Evolutionary conservation across 441 rosid genomes (phyloP), one percentile per base, ranked within the genome.

Genomic region (Capsella rubella): DNA sequence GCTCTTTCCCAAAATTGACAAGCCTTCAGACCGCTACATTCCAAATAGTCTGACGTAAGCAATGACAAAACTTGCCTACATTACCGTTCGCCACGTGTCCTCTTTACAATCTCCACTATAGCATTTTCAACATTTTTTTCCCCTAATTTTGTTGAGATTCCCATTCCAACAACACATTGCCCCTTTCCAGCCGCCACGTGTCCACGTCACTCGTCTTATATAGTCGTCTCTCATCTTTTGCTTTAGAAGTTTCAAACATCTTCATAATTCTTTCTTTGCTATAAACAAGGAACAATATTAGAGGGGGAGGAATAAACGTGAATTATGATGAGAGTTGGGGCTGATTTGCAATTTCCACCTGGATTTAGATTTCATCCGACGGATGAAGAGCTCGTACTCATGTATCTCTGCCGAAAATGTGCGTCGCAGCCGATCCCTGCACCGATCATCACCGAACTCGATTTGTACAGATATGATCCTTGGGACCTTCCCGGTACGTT

Each of bases 331-430:
- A 63, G 81, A 31, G 71, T 81, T 13, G 85, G 80, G 40, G 78
- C 81, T 15, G 81, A 64, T 42, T 15, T 91, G 49, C 79, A 71
- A 46, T 74, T 91, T 39, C 98, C 96, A 4, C 90, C 97, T 1
- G 95, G 97, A 2, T 94, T 91, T 84, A 71, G 98, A 27, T 93
- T 91, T 82, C 98, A 91, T 77, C 98, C 97, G 5, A 91, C 97
- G 12, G 95, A 91, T 8, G 95, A 93, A 72, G 97, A 91, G 90
- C 90, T 91, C n/a, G 96, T 91, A 13, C 79, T 56, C 73, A 90
- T 91, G 78, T 93, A 91, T 56, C 88, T 94, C 11, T 82, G 89
- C 75, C 89, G 90, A 8, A 87, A 83, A 81, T 89, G 95, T 62
- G 76, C 87, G 2, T 86, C 93, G 34, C 93, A 87, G 75, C 47